phyloP scores from a whole-genome alignment of 1,284 basidiomycete genomes.

The Moniliella sp. region DNA sequence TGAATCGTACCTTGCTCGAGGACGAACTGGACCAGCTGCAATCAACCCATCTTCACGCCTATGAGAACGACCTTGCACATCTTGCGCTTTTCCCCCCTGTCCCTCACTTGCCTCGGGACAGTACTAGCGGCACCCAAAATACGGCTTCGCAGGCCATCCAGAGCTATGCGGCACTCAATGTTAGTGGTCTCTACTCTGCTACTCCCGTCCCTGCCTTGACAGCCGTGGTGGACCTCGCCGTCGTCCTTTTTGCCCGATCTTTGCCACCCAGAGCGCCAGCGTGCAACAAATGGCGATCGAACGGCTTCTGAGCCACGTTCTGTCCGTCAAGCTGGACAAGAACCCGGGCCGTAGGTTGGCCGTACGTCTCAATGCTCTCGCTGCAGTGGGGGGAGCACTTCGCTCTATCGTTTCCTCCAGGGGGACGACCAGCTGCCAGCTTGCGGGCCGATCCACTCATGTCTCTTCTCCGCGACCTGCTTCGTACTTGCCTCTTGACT shows the following conservation, averaged over 20 bases:
- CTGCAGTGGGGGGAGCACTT: conserved; percentile 59
- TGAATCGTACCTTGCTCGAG: conserved; percentile 60
- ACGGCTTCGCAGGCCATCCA: too few relatives aligned
- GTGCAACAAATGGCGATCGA: conserved; percentile 48
- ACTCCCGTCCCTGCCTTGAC: conserved; percentile 49
- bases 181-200: too few relatives aligned
- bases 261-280: conserved; percentile 57
- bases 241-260: conserved; percentile 57
- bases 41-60: too few relatives aligned
- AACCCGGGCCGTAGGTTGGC: conserved; percentile 75
- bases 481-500: conserved; percentile 67
- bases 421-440: conserved; percentile 13
- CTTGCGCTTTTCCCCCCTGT: too few relatives aligned
- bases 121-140: too few relatives aligned
- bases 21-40: conserved; percentile 54
- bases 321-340: conserved; percentile 60
- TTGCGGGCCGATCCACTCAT: conserved; percentile 47
- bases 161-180: too few relatives aligned
- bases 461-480: conserved; percentile 47
- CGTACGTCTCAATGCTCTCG: conserved; percentile 56
- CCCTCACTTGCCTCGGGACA: too few relatives aligned
- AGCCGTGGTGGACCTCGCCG: conserved; percentile 65
- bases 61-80: too few relatives aligned
- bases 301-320: conserved; percentile 43
- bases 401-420: conserved; percentile 7